Evolutionary conservation across 306 rosid species (phyloP), one percentile per base, ranked within the genome.

Genomic region (Biancaea sappan): DNA sequence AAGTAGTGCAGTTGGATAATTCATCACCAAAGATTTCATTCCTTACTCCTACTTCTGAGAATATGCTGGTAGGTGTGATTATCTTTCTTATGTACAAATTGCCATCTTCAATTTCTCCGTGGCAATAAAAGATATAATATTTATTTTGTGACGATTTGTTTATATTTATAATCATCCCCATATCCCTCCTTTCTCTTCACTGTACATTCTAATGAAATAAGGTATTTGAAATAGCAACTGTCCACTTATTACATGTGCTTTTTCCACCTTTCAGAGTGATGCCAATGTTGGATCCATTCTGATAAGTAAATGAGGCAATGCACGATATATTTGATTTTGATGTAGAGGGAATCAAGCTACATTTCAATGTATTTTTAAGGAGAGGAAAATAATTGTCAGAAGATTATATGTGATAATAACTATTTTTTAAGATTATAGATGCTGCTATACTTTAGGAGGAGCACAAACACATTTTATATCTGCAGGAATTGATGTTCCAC

Each of bases 31-130:
- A 84, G 75, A 56, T 94, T 75, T 83, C 96, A 26, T 94, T 94
- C 82, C 97, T 94, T 73, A 88, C 86, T 69, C 98, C 98, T 61
- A 91, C 89, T 16, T 81, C 96, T 31, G 96, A 94, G 79, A 90
- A 80, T 78, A 88, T 94, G 97, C 64, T 85, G 98, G 98, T 94
- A 82, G 8, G 89, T 79, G 46, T 22, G 52, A 48, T 57, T 69
- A 25, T 35, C 48, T 32, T 60, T 68, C 22, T 32, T 6, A 46
- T 28, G 69, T n/a, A 60, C 76, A 60, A 37, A 60, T 74, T 19
- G n/a, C 58, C 40, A 25, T 61, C 28, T 61, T 71, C 57, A 14
- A 74, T 54, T 69, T 60, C 47, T 21, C 24, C 66, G 26, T 18
- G 57, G 26, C 53, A 66, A 52, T 34, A 48, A 61, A 66, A 38